Conservation (phyloP, 164 flowering plant genomes). For the Piper betle region DNA sequence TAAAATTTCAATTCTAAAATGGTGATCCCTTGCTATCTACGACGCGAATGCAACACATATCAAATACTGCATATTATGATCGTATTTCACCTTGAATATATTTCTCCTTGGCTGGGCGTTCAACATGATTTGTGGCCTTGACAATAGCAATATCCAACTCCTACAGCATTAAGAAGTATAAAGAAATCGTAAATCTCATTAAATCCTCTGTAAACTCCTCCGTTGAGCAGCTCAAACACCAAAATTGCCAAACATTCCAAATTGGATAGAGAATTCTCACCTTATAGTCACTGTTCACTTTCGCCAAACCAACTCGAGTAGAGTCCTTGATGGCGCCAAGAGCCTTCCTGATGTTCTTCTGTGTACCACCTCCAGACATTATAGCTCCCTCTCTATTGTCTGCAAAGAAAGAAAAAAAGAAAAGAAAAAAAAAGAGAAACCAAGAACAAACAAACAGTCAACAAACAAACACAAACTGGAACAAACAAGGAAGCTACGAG, state of each 20-base stretch:
- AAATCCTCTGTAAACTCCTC: not conserved
- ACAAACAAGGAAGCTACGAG: not conserved
- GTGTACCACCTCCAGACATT: conserved; percentile 80
- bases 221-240: not conserved
- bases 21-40: no score
- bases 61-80: no score
- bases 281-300: conserved; percentile 95
- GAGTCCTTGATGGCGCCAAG: conserved; percentile 93
- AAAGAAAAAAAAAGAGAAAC: not conserved
- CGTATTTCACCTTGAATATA: conserved; percentile 28
- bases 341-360: conserved; percentile 77
- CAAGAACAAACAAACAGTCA: not conserved
- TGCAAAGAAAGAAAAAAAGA: conserved; percentile 7
- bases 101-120: conserved; percentile 42
- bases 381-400: conserved; percentile 13
- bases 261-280: conserved; percentile 48
- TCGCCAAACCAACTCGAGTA: conserved; percentile 90
- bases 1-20: not conserved
- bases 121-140: conserved; percentile 57
- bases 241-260: conserved; percentile 16
- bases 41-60: not conserved
- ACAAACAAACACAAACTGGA: not conserved
- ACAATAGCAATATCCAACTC: conserved; percentile 49
- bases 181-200: not conserved
- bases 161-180: conserved; percentile 13